phyloP scores from a whole-genome alignment of 441 rosid genomes.

The Arabidopsis lyrata region DNA sequence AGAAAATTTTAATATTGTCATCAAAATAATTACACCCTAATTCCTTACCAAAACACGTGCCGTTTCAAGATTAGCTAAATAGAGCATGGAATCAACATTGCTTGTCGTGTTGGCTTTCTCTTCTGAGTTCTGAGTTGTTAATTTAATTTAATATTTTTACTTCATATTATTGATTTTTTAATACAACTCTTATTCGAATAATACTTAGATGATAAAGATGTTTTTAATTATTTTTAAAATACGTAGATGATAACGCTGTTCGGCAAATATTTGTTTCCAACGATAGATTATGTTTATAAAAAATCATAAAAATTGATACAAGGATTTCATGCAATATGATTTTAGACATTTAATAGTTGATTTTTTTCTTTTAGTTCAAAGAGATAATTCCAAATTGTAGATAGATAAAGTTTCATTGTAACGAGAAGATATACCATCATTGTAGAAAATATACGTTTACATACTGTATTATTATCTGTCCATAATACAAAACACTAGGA shows the following conservation, averaged over 20 bases:
- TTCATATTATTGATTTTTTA: background rate
- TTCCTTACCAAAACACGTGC: slow-evolving; percentile 32
- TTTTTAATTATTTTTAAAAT: background rate
- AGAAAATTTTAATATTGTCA: background rate
- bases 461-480: background rate
- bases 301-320: background rate
- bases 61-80: slow-evolving; percentile 17
- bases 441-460: background rate
- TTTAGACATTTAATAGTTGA: background rate
- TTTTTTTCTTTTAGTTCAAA: background rate
- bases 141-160: slow-evolving; percentile 8
- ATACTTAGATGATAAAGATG: background rate
- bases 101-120: slow-evolving; percentile 48
- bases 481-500: slow-evolving; percentile 27
- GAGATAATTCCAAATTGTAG: slow-evolving; percentile 15
- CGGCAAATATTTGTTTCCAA: background rate
- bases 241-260: too few relatives aligned
- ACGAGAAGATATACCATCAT: background rate
- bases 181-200: background rate
- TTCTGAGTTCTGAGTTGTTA: background rate
- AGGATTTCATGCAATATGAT: background rate
- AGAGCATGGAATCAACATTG: slow-evolving; percentile 45
- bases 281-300: background rate
- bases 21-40: slow-evolving; percentile 33
- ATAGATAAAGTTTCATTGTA: background rate